Evolutionary conservation across 257 asterid genomes (phyloP), one percentile per base, ranked within the genome.

Genomic region (Lantana camara): DNA sequence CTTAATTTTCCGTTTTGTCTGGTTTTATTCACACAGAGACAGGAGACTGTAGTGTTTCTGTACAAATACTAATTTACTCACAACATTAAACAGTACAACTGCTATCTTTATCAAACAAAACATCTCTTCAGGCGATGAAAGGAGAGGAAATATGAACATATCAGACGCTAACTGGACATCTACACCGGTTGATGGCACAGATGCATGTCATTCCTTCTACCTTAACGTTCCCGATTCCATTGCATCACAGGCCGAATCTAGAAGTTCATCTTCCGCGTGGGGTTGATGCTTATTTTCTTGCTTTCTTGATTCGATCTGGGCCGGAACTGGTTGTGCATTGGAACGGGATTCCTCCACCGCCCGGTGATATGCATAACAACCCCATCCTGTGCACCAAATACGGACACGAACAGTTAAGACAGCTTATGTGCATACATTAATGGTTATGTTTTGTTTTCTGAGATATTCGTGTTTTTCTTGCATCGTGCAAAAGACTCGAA

Each of bases 361-460:
- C 16, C 81, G 88, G 65, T 76, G 74, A 66, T 85, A 90, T 5
- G 96, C 97, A 24, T 85, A 88, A 7, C 95, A 77, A 14, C 93
- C 79, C 85, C 87, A 88, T 65, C 96, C 97, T 90, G 76, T 53
- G n/a, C 47, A 29, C 20, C 65, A 66, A 30, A 34, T n/a, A n/a
- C 10, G 34, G 19, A 29, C 17, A 53, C 47, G 37, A 45, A 21
- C 30, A 46, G 14, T n/a, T 32, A n/a, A n/a, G n/a, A n/a, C n/a
- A n/a, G n/a, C n/a, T n/a, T n/a, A n/a, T n/a, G n/a, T n/a, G n/a
- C n/a, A n/a, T n/a, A n/a, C n/a, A n/a, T n/a, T n/a, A n/a, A n/a
- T n/a, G n/a, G n/a, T n/a, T n/a, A n/a, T n/a, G n/a, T n/a, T n/a
- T n/a, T n/a, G n/a, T 27, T 27, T 27, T 27, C 32, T 27, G 32